phyloP scores from a whole-genome alignment of 2,329 filamentous ascomycete genomes.

The Diplodia scrobiculata region DNA sequence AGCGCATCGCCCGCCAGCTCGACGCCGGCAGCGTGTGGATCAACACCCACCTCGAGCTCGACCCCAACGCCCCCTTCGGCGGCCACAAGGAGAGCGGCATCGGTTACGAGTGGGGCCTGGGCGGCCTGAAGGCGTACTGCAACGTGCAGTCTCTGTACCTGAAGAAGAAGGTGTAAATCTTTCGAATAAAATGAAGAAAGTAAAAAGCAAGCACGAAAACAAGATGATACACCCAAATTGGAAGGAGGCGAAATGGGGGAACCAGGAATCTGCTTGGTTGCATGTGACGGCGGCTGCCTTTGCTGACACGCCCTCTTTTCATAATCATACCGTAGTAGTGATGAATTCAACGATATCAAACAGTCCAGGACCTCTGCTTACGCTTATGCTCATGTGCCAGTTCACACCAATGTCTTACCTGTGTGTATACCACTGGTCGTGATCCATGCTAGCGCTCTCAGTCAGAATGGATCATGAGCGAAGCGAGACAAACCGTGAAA shows the following conservation, averaged over 20 bases:
- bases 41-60: constrained; percentile 48
- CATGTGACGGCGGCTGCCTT: neutral
- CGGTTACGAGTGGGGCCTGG: constrained; percentile 62
- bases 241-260: neutral
- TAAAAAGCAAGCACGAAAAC: neutral
- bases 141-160: constrained; percentile 43
- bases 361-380: neutral
- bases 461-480: neutral
- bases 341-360: neutral
- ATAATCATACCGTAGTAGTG: neutral
- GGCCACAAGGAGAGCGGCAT: constrained; percentile 65
- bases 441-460: too few species aligned
- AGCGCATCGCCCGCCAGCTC: constrained; percentile 50
- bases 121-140: constrained; percentile 62
- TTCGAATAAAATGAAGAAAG: neutral
- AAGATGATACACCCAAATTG: neutral
- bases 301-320: neutral
- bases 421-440: neutral
- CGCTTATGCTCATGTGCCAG: neutral
- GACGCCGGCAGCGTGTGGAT: constrained; percentile 57
- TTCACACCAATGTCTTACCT: neutral
- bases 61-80: constrained; percentile 58
- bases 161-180: constrained; percentile 24
- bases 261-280: neutral
- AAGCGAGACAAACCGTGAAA: neutral